A percentile compares a stretch with the other conserved stretches of the same genome.
These are phyloP conservation scores for Testicularia cyperi DNA, from an alignment of 1,284 basidiomycete genomes.

Conservation along the genomic window DNA sequence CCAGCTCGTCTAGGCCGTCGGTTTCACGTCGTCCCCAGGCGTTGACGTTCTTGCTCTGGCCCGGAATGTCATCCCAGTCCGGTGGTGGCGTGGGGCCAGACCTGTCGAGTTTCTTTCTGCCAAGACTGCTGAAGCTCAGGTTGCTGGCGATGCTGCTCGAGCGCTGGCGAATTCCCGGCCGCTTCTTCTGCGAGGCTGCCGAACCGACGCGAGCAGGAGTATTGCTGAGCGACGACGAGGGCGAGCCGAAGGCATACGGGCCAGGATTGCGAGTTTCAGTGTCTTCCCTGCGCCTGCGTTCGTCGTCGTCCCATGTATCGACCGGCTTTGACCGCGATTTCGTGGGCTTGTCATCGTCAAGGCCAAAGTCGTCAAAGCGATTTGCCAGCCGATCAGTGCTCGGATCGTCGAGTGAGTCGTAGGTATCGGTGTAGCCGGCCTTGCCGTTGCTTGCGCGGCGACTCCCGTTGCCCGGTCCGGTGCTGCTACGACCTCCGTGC, in stretches of 20 bases:
- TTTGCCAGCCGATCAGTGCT: constrained; percentile 4
- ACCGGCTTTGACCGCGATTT: background rate
- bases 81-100: constrained; percentile 26
- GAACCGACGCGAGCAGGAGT: constrained; percentile 22
- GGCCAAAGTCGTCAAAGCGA: constrained; percentile 13
- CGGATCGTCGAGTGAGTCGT: constrained; percentile 9
- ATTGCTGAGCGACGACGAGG: constrained; percentile 22
- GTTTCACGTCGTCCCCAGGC: constrained; percentile 7
- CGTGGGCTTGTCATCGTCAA: constrained; percentile 10
- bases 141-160: constrained; percentile 29
- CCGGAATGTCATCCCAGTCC: constrained; percentile 27
- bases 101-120: constrained; percentile 27
- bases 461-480: no score
- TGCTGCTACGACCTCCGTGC: background rate
- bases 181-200: constrained; percentile 11
- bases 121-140: constrained; percentile 22
- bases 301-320: constrained; percentile 11
- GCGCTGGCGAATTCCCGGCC: constrained; percentile 16
- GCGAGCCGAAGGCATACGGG: constrained; percentile 30
- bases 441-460: no score
- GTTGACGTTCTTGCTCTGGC: constrained; percentile 14
- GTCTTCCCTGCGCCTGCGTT: constrained; percentile 9
- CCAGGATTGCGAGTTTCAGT: constrained; percentile 12
- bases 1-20: constrained; percentile 44
- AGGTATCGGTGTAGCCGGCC: no score